phyloP scores from a whole-genome alignment of 2,329 filamentous ascomycete species.

The Penicillium decumbens region DNA sequence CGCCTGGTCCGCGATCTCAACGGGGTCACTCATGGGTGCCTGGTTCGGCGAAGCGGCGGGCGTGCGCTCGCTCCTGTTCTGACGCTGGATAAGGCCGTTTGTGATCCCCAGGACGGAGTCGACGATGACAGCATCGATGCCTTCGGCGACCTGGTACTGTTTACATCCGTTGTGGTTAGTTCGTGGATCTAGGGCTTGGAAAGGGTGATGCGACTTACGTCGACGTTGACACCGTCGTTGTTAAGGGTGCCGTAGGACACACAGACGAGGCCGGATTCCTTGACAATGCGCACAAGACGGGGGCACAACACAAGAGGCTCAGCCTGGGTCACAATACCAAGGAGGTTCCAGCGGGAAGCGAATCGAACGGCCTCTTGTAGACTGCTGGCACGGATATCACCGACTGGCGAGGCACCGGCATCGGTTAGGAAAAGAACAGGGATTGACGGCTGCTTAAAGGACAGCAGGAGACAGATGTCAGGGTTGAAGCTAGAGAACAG shows the following conservation, averaged over 20 bases:
- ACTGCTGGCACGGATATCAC: constrained; percentile 83
- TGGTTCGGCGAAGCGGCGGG: constrained; percentile 23
- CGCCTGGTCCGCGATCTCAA: constrained; percentile 23
- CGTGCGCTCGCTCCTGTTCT: constrained; percentile 24
- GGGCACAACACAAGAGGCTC: constrained; percentile 87
- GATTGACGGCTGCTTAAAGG: constrained; percentile 95
- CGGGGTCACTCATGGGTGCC: constrained; percentile 16
- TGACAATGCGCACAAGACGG: constrained; percentile 82
- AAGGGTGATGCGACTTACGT: constrained; percentile 53
- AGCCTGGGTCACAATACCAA: constrained; percentile 85
- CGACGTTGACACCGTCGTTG: constrained; percentile 79
- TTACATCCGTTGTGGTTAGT: neutral
- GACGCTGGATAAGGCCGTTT: constrained; percentile 67
- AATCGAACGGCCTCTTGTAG: constrained; percentile 95
- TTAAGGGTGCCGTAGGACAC: constrained; percentile 91
- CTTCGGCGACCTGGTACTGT: constrained; percentile 83
- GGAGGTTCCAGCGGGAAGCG: constrained; percentile 86
- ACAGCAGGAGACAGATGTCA: constrained; percentile 87
- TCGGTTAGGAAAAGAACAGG: constrained; percentile 93
- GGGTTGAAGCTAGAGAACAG: constrained; percentile 98
- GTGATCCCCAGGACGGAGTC: constrained; percentile 90
- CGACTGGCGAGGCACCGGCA: constrained; percentile 72
- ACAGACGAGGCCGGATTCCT: constrained; percentile 88
- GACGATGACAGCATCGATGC: constrained; percentile 96
- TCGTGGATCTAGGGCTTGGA: neutral